These are phyloP conservation scores for Paraleonurus japonicus DNA, from an alignment of 257 asterid species.

Conservation along the genomic window DNA sequence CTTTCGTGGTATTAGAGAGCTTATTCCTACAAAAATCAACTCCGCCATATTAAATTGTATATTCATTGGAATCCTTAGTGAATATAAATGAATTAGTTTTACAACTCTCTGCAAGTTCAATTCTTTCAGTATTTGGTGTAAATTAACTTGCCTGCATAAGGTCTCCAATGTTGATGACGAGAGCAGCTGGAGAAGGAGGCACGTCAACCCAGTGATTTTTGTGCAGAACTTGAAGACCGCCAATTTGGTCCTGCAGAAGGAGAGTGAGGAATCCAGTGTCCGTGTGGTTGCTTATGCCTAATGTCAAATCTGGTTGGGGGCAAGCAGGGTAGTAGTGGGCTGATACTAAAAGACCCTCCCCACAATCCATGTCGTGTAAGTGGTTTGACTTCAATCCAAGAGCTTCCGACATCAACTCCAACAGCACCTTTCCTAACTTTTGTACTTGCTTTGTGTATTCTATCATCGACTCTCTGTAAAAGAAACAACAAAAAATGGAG, in stretches of 20 bases:
- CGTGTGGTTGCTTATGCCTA: constrained; percentile 37
- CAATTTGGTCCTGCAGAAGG: constrained; percentile 38
- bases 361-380: background rate
- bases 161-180: constrained; percentile 43
- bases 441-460: background rate
- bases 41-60: no score
- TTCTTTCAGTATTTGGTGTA: no score
- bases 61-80: no score
- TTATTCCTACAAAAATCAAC: no score
- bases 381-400: background rate
- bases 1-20: no score
- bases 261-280: constrained; percentile 45
- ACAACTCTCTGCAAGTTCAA: no score
- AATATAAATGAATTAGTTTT: no score
- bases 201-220: constrained; percentile 47
- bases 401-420: background rate
- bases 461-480: background rate
- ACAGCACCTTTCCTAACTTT: background rate
- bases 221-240: constrained; percentile 49
- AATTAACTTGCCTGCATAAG: constrained; percentile 43
- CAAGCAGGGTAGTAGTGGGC: constrained; percentile 50
- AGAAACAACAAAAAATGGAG: no score
- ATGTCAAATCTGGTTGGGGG: constrained; percentile 49
- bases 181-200: constrained; percentile 36
- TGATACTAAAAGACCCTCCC: constrained; percentile 18